A percentile compares a stretch with the other conserved stretches of the same genome.
Conservation (phyloP, 768 basidiomycete genomes). For the Leccinum longicurvipes region DNA sequence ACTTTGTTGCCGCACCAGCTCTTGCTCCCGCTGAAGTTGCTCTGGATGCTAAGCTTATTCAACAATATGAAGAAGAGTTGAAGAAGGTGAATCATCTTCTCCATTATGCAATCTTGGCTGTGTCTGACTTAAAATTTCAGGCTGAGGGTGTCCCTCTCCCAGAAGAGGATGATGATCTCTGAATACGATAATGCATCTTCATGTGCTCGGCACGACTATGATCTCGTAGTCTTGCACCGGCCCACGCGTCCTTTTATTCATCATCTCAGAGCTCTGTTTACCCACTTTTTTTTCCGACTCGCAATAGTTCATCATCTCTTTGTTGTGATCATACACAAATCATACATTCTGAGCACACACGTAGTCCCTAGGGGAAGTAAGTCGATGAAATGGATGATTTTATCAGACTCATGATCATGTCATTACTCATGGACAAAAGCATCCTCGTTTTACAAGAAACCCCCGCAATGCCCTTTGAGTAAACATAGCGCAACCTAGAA, state of each 20-base stretch:
- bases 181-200: constrained; percentile 27
- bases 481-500: constrained; percentile 8
- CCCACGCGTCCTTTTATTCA: constrained; percentile 14
- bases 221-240: constrained; percentile 20
- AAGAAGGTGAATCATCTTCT: constrained; percentile 43
- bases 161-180: constrained; percentile 93
- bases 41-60: constrained; percentile 77
- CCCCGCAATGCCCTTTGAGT: constrained; percentile 4
- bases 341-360: constrained; percentile 7
- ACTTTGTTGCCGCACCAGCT: constrained; percentile 96
- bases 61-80: constrained; percentile 77
- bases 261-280: constrained; percentile 14
- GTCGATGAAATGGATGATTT: constrained; percentile 1
- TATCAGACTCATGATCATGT: neutral
- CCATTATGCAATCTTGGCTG: neutral
- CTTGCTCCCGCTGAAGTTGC: constrained; percentile 91
- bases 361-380: neutral
- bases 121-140: constrained; percentile 35
- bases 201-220: constrained; percentile 19
- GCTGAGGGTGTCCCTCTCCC: constrained; percentile 93
- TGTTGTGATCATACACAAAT: constrained; percentile 27
- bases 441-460: neutral
- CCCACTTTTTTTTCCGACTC: constrained; percentile 20
- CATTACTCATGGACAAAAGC: neutral
- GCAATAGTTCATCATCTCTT: constrained; percentile 23